Conservation (phyloP, 257 asterid species). For the Solanum arcanum region DNA sequence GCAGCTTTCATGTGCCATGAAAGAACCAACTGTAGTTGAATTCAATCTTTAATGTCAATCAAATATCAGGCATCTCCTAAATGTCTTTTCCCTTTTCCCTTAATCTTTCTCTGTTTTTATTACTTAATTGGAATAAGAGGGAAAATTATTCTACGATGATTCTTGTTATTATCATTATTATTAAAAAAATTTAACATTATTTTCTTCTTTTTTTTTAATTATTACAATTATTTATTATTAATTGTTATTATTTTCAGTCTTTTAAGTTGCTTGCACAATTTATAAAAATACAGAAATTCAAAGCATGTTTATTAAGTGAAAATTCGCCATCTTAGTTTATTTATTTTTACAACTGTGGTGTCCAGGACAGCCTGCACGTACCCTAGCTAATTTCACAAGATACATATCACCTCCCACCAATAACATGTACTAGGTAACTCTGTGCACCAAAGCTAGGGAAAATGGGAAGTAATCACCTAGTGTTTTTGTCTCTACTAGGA, state of each 20-base stretch:
- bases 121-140: not conserved
- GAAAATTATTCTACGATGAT: not conserved
- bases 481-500: not conserved
- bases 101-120: not conserved
- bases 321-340: not conserved
- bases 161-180: not conserved
- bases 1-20: conserved; percentile 96
- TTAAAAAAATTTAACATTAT: too few species aligned
- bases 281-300: not conserved
- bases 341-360: not conserved
- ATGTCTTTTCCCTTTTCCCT: not conserved
- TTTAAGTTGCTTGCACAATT: not conserved
- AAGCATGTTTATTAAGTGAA: not conserved
- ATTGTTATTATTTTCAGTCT: not conserved
- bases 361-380: not conserved
- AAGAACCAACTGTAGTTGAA: conserved; percentile 32
- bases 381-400: not conserved
- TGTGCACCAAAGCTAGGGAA: not conserved
- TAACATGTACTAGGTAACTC: not conserved
- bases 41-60: not conserved
- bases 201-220: too few species aligned
- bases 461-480: not conserved
- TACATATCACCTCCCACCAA: not conserved
- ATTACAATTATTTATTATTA: not conserved
- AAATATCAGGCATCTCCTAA: not conserved